Base-by-base conservation (phyloP, 2,329 filamentous ascomycete genomes). In the Aspergillus terreus region DNA sequence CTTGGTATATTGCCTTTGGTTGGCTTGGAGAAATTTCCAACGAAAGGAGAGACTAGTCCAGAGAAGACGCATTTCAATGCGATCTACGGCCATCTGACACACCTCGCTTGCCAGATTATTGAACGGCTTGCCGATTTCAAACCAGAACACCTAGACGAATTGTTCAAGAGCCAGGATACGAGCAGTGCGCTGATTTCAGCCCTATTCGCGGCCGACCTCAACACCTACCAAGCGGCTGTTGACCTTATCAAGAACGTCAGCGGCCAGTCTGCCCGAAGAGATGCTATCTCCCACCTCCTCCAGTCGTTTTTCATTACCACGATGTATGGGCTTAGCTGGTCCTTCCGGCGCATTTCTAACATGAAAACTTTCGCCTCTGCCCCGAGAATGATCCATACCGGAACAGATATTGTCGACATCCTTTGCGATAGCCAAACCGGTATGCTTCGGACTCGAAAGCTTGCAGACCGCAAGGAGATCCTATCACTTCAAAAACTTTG, bases 161-260 rank as follows among this genome's bases (percentile, higher is more conserved):
- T 97, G 10, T 90, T 89, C 62, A 77, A 82, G 47, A 83, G 86
- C 51, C 79, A 82, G 17, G 75, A 83, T 40, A 85, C 85, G 6
- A 87, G 89, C 53, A 84, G 86, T 58, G 83, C 88, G 35, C 79
- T 96, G 40, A 83, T 96, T 43, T 86, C 87, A 4, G 81, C 90
- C 15, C 82, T 96, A 6, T 84, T 96, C 50, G 91, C 91, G 41
- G 88, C 90, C 14, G 86, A 95, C 59, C 78, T 87, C 50, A 81
- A 85, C 52, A 85, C 94, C 32, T 90, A 90, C 55, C 86, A 92
- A 65, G 87, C 89, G 14, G 86, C 88, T 1, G 82, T 92, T 6
- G 87, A 91, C 58, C 76, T 97, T 25, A 81, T 97, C 58, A 96
- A 96, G 70, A 84, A 84, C 33, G 82, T 92, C 61, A 94, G 89